Evolutionary conservation across 345 rosid species (phyloP).

Genomic region (Alliaria petiolata): DNA sequence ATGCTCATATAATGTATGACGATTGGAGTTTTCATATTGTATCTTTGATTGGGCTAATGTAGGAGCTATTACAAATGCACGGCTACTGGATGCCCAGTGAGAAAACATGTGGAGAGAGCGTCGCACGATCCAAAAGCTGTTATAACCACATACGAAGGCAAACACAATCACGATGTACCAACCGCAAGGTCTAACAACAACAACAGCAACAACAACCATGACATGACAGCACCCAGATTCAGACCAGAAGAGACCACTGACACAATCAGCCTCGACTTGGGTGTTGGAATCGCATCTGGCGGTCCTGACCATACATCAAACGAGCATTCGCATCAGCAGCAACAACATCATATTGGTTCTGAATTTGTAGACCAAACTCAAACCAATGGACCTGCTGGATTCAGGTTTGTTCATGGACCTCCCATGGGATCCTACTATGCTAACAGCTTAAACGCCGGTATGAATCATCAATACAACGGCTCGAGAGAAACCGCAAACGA

Average conservation of each 20-base stretch:
- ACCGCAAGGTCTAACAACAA: constrained; percentile 57
- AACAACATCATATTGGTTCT: constrained; percentile 34
- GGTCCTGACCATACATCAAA: constrained; percentile 41
- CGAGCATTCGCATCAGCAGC: constrained; percentile 35
- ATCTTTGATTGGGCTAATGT: constrained; percentile 15
- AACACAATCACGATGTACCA: constrained; percentile 96
- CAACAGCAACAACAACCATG: constrained; percentile 58
- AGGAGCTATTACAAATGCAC: constrained; percentile 99
- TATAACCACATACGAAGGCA: constrained; percentile 95
- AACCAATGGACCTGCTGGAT: constrained; percentile 41
- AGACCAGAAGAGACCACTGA: constrained; percentile 45
- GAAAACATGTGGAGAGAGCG: constrained; percentile 98
- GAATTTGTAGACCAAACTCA: constrained; percentile 36
- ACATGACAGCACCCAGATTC: constrained; percentile 41
- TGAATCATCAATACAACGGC: constrained; percentile 43
- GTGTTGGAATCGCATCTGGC: constrained; percentile 71
- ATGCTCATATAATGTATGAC: background rate
- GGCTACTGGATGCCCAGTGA: constrained; percentile 80
- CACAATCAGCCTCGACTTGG: constrained; percentile 81
- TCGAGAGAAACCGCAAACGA: constrained; percentile 45
- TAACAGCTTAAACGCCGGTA: constrained; percentile 44
- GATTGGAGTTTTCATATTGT: background rate
- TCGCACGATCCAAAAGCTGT: constrained; percentile 96
- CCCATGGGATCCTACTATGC: constrained; percentile 45
- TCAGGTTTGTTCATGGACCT: constrained; percentile 49